phyloP scores from a whole-genome alignment of 176 grass and related monocot species.

The Cenchrus americanus region DNA sequence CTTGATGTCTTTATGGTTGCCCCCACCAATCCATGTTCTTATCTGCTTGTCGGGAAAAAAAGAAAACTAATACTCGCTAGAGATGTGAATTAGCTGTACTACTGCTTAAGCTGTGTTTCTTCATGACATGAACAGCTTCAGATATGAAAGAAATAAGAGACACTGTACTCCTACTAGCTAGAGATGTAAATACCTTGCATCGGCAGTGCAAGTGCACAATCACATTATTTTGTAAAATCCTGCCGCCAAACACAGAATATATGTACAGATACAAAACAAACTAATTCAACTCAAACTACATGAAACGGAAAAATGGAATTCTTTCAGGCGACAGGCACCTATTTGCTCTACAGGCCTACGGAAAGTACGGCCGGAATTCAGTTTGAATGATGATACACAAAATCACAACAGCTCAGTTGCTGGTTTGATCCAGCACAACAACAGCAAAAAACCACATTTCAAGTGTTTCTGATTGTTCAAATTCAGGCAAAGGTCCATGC shows the following conservation, averaged over 20 bases:
- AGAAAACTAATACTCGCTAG: not conserved
- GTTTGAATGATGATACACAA: constrained; percentile 25
- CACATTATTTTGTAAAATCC: constrained; percentile 16
- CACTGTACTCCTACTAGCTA: not conserved
- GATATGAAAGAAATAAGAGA: not conserved
- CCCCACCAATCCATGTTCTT: not conserved
- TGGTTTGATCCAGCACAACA: not conserved
- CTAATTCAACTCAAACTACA: constrained; percentile 33
- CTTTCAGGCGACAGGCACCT: constrained; percentile 13
- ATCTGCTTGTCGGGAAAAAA: not conserved
- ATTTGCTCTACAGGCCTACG: constrained; percentile 11
- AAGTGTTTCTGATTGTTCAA: not conserved
- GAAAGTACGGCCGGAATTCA: constrained; percentile 4
- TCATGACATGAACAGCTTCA: not conserved
- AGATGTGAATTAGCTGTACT: not conserved
- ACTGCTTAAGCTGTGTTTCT: not conserved
- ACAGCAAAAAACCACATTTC: not conserved
- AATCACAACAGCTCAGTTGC: not conserved
- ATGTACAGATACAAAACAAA: constrained; percentile 47
- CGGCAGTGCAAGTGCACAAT: not conserved
- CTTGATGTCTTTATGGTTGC: constrained; percentile 1
- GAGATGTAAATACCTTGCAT: not conserved
- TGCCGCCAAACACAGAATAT: not conserved
- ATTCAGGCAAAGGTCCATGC: not conserved
- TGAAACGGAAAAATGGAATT: not conserved